Conservation (phyloP, 352 stramenopile species). For the Phytophthora nicotianae region DNA sequence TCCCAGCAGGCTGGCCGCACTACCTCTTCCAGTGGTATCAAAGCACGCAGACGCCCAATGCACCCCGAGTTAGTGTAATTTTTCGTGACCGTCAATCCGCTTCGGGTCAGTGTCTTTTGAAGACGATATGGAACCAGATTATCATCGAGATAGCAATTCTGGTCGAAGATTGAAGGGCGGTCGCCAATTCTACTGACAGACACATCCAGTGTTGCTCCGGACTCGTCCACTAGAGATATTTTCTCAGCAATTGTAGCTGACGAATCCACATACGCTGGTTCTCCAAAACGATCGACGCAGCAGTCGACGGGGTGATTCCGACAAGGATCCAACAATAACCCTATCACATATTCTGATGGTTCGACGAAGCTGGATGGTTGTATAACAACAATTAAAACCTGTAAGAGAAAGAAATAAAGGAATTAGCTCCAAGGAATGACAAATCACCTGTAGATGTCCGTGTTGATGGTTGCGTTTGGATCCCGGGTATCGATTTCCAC, state of each 20-base stretch:
- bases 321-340: conserved; percentile 86
- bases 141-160: conserved; percentile 73
- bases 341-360: conserved; percentile 76
- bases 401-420: background rate
- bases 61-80: conserved; percentile 64
- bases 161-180: conserved; percentile 68
- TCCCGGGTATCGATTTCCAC: conserved; percentile 48
- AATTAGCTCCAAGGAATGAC: background rate
- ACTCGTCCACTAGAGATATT: conserved; percentile 76
- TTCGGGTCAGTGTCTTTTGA: conserved; percentile 54
- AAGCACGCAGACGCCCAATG: conserved; percentile 51
- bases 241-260: conserved; percentile 45
- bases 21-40: conserved; percentile 54
- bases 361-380: conserved; percentile 40
- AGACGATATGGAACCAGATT: conserved; percentile 57
- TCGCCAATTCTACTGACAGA: conserved; percentile 75
- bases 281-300: conserved; percentile 81
- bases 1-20: conserved; percentile 83
- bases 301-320: conserved; percentile 58
- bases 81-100: conserved; percentile 48
- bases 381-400: background rate
- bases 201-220: conserved; percentile 50
- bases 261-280: conserved; percentile 54
- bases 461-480: conserved; percentile 54
- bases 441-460: conserved; percentile 67